Conservation (phyloP, 306 rosid species). For the Vigna mungo region DNA sequence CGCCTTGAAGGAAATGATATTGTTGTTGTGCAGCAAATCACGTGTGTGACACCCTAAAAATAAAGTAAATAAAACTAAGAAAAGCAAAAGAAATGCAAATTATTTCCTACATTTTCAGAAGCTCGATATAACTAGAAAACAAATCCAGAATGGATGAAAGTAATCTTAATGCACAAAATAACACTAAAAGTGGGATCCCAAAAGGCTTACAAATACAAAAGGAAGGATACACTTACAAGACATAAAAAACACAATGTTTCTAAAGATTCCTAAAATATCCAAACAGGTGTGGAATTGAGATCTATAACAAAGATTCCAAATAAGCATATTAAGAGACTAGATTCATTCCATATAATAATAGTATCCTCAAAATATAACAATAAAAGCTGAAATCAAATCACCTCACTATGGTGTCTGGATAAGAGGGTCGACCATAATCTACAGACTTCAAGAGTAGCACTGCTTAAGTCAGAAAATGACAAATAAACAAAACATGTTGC, state of each 20-base stretch:
- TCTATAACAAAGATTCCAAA: slow-evolving; percentile 30
- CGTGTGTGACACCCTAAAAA: slow-evolving; percentile 90
- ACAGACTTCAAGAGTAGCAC: slow-evolving; percentile 99
- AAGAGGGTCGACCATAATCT: slow-evolving; percentile 97
- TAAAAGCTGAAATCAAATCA: slow-evolving; percentile 47
- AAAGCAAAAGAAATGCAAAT: slow-evolving; percentile 17
- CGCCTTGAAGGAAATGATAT: slow-evolving; percentile 95
- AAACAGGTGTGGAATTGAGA: slow-evolving; percentile 35
- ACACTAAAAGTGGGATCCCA: no score
- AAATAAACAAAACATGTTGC: slow-evolving; percentile 74
- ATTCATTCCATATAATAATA: slow-evolving; percentile 18
- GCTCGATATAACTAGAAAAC: slow-evolving; percentile 37
- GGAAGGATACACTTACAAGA: no score
- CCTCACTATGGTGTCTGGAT: slow-evolving; percentile 85
- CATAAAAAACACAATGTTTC: slow-evolving; percentile 32
- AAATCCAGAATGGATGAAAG: slow-evolving; percentile 33
- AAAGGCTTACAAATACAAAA: no score
- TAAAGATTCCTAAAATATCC: slow-evolving; percentile 33
- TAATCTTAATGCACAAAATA: no score
- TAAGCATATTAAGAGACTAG: slow-evolving; percentile 24
- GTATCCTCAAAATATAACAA: slow-evolving; percentile 34
- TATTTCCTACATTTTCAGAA: slow-evolving; percentile 36
- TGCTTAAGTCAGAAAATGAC: slow-evolving; percentile 96
- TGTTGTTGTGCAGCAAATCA: slow-evolving; percentile 95
- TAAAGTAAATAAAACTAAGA: slow-evolving; percentile 35